These are phyloP conservation scores for Lodderomyces metapsilosis DNA, from an alignment of 1,139 yeast genomes.

Conservation along the genomic window DNA sequence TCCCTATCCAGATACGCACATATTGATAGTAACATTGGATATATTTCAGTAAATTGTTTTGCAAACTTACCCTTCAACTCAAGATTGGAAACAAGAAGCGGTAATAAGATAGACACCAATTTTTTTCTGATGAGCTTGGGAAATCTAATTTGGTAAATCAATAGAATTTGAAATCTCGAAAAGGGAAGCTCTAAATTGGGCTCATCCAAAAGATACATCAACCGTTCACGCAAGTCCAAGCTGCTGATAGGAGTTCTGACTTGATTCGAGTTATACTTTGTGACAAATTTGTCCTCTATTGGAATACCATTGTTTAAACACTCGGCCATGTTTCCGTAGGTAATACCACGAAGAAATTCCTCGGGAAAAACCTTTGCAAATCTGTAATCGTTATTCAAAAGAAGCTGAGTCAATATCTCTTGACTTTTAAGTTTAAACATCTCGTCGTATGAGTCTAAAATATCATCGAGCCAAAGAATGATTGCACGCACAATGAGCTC, in stretches of 20 bases:
- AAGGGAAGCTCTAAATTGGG: constrained; percentile 15
- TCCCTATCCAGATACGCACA: constrained; percentile 61
- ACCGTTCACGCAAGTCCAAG: constrained; percentile 7
- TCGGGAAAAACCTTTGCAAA: constrained; percentile 29
- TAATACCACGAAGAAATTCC: constrained; percentile 12
- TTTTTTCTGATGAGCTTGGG: constrained; percentile 49
- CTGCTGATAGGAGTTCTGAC: constrained; percentile 12
- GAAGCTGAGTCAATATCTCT: constrained; percentile 22
- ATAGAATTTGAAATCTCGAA: constrained; percentile 52
- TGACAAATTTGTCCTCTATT: constrained; percentile 25
- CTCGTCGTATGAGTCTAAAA: constrained; percentile 28
- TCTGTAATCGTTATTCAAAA: constrained; percentile 28
- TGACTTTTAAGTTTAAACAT: constrained; percentile 26
- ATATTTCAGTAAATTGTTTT: constrained; percentile 51
- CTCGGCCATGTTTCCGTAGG: constrained; percentile 13
- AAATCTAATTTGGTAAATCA: constrained; percentile 57
- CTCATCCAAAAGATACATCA: constrained; percentile 7
- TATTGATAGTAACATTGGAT: constrained; percentile 51
- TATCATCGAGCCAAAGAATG: constrained; percentile 49
- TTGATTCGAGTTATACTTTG: neutral
- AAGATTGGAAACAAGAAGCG: constrained; percentile 52
- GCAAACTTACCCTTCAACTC: constrained; percentile 48
- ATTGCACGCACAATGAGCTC: constrained; percentile 45
- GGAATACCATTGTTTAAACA: constrained; percentile 35
- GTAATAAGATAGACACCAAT: constrained; percentile 48